Conservation (phyloP, 768 basidiomycete genomes). For the Naematelia encephala region DNA sequence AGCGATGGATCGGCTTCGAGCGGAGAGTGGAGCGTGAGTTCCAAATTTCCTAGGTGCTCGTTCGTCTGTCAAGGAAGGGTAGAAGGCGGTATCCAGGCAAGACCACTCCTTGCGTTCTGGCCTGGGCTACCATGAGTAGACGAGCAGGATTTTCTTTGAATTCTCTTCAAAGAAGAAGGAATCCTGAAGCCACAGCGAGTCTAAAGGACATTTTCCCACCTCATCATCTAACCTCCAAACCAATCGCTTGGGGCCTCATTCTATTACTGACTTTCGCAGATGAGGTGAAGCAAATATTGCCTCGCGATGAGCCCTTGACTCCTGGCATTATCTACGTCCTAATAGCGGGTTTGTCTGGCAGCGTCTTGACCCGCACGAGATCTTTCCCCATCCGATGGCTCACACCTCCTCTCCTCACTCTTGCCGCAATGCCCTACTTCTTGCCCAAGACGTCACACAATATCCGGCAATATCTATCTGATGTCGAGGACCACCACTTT, state of each 20-base stretch:
- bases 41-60: no score
- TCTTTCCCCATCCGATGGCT: constrained; percentile 64
- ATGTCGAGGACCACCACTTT: constrained; percentile 67
- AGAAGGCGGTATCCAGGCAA: no score
- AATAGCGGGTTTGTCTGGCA: constrained; percentile 79
- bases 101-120: no score
- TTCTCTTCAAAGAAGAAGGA: no score
- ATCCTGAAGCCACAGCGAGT: not conserved
- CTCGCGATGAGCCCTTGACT: constrained; percentile 74
- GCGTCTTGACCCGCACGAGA: constrained; percentile 78
- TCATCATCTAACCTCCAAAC: no score
- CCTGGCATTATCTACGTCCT: constrained; percentile 90
- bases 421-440: constrained; percentile 73
- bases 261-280: constrained; percentile 53
- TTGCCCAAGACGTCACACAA: constrained; percentile 77
- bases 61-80: not conserved
- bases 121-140: no score
- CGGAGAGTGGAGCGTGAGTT: constrained; percentile 73
- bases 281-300: constrained; percentile 76
- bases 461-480: constrained; percentile 62
- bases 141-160: no score
- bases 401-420: constrained; percentile 71
- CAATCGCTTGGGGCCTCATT: no score
- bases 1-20: constrained; percentile 81
- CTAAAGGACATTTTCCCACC: not conserved